phyloP scores from a whole-genome alignment of 2,329 filamentous ascomycete genomes.

The Alternaria consortialis region DNA sequence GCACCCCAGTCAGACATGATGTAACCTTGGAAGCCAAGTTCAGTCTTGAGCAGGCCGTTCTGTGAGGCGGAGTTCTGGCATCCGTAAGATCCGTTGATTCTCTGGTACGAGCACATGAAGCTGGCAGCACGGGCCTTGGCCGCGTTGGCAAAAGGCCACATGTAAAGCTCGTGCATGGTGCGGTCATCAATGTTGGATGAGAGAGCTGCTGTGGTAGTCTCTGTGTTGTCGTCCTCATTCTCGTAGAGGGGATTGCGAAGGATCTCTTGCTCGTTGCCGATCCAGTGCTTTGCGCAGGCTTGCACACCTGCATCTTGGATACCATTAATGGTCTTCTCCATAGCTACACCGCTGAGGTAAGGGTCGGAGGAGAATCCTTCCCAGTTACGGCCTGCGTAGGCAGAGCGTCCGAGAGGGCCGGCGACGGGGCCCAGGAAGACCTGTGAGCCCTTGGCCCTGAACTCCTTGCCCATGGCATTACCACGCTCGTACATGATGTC shows the following conservation, averaged over 20 bases:
- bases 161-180: slow-evolving; percentile 71
- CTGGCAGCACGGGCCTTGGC: slow-evolving; percentile 65
- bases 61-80: slow-evolving; percentile 54
- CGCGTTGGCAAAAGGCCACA: slow-evolving; percentile 72
- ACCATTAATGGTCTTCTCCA: slow-evolving; percentile 52
- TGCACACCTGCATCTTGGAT: slow-evolving; percentile 55
- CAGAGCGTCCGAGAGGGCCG: slow-evolving; percentile 55
- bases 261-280: slow-evolving; percentile 70
- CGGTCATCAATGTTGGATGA: slow-evolving; percentile 72
- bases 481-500: slow-evolving; percentile 50
- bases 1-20: slow-evolving; percentile 57
- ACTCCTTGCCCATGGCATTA: slow-evolving; percentile 49
- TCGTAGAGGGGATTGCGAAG: slow-evolving; percentile 50
- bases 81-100: slow-evolving; percentile 47
- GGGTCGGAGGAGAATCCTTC: slow-evolving; percentile 57
- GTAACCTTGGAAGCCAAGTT: slow-evolving; percentile 61
- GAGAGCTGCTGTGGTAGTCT: slow-evolving; percentile 59
- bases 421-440: slow-evolving; percentile 61
- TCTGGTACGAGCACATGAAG: slow-evolving; percentile 67
- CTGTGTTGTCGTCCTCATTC: slow-evolving; percentile 66
- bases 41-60: slow-evolving; percentile 62
- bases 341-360: slow-evolving; percentile 54
- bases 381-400: slow-evolving; percentile 56
- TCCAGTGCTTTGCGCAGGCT: slow-evolving; percentile 62
- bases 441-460: slow-evolving; percentile 51